Conservation (phyloP, 768 basidiomycete species). For the Pleurotus salmoneostramineus region DNA sequence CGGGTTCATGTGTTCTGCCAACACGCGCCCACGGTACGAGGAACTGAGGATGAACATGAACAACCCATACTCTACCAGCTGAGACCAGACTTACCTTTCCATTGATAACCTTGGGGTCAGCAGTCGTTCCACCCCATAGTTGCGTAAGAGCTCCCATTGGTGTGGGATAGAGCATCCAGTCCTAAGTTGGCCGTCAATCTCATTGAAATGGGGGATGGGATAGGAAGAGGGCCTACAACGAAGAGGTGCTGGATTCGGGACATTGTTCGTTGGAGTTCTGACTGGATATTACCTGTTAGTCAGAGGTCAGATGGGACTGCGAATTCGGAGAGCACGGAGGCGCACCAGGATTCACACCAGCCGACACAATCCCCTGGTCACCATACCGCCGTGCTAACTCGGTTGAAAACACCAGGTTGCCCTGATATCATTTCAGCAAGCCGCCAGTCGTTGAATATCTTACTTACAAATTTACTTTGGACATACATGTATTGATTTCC, state of each 20-base stretch:
- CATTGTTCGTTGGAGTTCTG: background rate
- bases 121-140: conserved; percentile 31
- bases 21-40: conserved; percentile 27
- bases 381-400: background rate
- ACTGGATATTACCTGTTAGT: background rate
- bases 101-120: conserved; percentile 24
- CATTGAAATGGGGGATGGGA: background rate
- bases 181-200: background rate
- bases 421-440: background rate
- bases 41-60: conserved; percentile 16
- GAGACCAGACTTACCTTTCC: conserved; percentile 23
- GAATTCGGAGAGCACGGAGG: no score
- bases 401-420: background rate
- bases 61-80: background rate
- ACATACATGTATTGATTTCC: conserved; percentile 15
- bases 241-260: background rate
- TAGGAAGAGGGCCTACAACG: background rate
- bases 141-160: conserved; percentile 29
- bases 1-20: conserved; percentile 10
- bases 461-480: conserved; percentile 30
- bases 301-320: no score
- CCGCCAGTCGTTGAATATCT: no score
- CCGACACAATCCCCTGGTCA: background rate
- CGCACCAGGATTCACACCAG: background rate
- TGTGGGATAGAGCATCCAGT: background rate